Evolutionary conservation across 2,329 filamentous ascomycete species (phyloP).

Genomic region (Curvularia eragrostidis): DNA sequence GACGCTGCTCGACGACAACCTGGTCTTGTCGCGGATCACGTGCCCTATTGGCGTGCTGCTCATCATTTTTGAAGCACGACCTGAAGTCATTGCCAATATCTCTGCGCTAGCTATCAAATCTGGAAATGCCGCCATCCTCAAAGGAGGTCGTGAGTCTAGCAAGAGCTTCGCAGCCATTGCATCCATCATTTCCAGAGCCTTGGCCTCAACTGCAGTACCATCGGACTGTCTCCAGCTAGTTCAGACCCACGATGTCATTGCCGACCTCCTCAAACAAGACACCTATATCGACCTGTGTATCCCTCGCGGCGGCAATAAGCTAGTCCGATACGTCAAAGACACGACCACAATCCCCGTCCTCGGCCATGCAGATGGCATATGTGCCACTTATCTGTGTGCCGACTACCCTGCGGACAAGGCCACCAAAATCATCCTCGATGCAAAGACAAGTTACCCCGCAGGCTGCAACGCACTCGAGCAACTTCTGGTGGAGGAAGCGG

Average conservation of each 20-base stretch:
- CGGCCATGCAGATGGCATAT: constrained; percentile 94
- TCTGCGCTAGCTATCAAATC: constrained; percentile 95
- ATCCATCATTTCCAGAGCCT: constrained; percentile 78
- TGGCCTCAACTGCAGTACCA: constrained; percentile 76
- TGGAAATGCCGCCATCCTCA: constrained; percentile 94
- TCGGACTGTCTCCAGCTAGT: constrained; percentile 91
- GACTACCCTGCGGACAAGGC: constrained; percentile 78
- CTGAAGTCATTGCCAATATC: constrained; percentile 98
- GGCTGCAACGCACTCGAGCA: constrained; percentile 97
- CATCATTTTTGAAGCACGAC: constrained; percentile 97
- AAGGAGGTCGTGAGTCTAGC: constrained; percentile 95
- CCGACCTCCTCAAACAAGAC: constrained; percentile 84
- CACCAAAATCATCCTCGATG: constrained; percentile 79
- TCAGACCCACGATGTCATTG: constrained; percentile 88
- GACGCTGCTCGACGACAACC: constrained; percentile 83
- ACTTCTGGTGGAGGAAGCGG: constrained; percentile 79
- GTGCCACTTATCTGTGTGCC: constrained; percentile 81
- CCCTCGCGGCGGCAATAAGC: constrained; percentile 86
- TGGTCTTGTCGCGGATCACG: constrained; percentile 84
- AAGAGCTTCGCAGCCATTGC: constrained; percentile 95
- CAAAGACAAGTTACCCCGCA: constrained; percentile 92
- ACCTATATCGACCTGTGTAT: constrained; percentile 93
- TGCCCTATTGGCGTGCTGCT: constrained; percentile 97
- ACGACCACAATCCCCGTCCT: constrained; percentile 94
- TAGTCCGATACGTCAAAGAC: constrained; percentile 87